Evolutionary conservation across 305 asterid genomes (phyloP).

Genomic region (Solanum hybrid): DNA sequence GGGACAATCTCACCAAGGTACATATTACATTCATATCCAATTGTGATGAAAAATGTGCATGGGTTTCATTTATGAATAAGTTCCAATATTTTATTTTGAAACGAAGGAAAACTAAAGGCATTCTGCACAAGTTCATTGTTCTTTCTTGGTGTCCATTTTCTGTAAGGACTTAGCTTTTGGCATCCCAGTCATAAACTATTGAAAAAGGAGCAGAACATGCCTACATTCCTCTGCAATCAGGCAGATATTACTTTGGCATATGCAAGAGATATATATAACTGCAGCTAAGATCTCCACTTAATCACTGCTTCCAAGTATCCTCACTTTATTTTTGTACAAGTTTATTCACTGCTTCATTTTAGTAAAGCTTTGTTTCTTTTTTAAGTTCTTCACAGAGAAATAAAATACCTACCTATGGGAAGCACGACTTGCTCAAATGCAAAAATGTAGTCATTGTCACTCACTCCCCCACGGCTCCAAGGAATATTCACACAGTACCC

Average conservation of each 20-base stretch:
- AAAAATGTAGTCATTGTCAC: constrained; percentile 86
- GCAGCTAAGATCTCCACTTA: neutral
- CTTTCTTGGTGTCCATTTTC: neutral
- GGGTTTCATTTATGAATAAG: neutral
- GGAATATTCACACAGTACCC: constrained; percentile 95
- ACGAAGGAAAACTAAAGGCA: neutral
- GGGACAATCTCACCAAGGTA: neutral
- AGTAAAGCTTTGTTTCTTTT: neutral
- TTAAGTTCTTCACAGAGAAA: neutral
- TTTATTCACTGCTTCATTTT: neutral
- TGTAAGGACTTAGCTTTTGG: neutral
- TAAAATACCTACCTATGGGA: constrained; percentile 60
- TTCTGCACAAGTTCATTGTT: neutral
- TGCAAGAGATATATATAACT: neutral
- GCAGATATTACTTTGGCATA: neutral
- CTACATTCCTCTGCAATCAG: neutral
- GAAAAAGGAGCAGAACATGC: neutral
- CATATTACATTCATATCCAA: neutral
- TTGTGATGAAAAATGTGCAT: neutral
- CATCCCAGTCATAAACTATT: neutral
- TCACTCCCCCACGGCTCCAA: constrained; percentile 94
- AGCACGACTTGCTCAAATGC: constrained; percentile 89
- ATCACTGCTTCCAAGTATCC: constrained; percentile 1
- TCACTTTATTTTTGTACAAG: neutral
- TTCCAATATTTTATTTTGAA: neutral